A percentile compares a stretch with the other conserved stretches of the same genome.
These are phyloP conservation scores for Zymoseptoria tritici DNA, from an alignment of 2,329 filamentous ascomycete species.

Conservation along the genomic window DNA sequence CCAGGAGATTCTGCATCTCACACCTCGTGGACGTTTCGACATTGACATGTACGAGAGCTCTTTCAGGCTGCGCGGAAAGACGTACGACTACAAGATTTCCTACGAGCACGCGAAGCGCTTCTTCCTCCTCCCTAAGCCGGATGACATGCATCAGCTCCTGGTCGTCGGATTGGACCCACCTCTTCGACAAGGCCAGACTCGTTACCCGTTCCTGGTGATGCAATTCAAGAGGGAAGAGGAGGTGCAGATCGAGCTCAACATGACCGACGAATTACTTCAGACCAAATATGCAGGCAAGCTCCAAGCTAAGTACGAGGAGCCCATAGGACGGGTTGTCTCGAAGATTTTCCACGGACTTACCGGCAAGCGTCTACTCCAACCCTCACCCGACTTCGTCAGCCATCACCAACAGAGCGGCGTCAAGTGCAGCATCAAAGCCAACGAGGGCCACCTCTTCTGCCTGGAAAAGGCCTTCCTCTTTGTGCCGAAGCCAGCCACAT, in stretches of 20 bases:
- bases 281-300: conserved; percentile 85
- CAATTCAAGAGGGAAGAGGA: conserved; percentile 98
- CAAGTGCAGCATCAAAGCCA: conserved; percentile 99
- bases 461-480: conserved; percentile 99
- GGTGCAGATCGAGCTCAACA: conserved; percentile 91
- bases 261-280: conserved; percentile 81
- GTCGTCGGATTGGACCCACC: conserved; percentile 92
- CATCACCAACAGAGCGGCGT: conserved; percentile 92
- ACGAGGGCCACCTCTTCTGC: conserved; percentile 94
- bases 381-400: conserved; percentile 87
- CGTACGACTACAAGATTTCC: conserved; percentile 99
- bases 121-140: conserved; percentile 96
- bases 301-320: conserved; percentile 82
- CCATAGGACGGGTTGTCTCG: conserved; percentile 85
- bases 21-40: conserved; percentile 96
- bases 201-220: conserved; percentile 98
- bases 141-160: conserved; percentile 91
- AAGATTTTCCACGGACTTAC: conserved; percentile 92
- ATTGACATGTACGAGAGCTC: conserved; percentile 99
- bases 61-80: conserved; percentile 94
- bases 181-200: conserved; percentile 89
- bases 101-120: conserved; percentile 98
- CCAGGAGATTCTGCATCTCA: conserved; percentile 92
- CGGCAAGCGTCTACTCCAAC: conserved; percentile 89
- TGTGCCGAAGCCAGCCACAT: conserved; percentile 94